phyloP scores from a whole-genome alignment of 1,284 basidiomycete genomes.

The Porodaedalea pini region DNA sequence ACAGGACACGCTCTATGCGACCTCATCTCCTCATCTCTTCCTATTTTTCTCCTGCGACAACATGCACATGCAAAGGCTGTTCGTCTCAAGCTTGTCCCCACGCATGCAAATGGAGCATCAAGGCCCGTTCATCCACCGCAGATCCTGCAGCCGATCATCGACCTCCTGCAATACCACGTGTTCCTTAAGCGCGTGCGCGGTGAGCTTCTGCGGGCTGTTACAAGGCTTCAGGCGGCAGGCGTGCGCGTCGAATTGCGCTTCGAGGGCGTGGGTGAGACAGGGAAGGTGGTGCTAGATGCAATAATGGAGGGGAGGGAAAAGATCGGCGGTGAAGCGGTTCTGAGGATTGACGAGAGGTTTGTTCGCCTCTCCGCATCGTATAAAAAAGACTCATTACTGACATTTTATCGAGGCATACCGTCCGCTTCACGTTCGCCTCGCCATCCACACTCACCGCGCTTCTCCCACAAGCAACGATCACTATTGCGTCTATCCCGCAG shows the following conservation, averaged over 20 bases:
- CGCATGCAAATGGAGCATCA: slow-evolving; percentile 20
- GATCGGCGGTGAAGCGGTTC: slow-evolving; percentile 63
- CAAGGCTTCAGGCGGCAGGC: slow-evolving; percentile 48
- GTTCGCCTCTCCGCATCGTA: slow-evolving; percentile 19
- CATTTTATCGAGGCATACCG: slow-evolving; percentile 49
- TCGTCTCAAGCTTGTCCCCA: slow-evolving; percentile 33
- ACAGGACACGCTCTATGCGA: slow-evolving; percentile 52
- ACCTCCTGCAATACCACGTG: slow-evolving; percentile 69
- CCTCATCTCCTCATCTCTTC: slow-evolving; percentile 62
- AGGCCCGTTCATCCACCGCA: slow-evolving; percentile 31
- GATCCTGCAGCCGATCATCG: slow-evolving; percentile 63
- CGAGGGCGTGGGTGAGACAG: slow-evolving; percentile 62
- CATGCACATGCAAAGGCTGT: slow-evolving; percentile 51
- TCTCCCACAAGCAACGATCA: slow-evolving; percentile 68
- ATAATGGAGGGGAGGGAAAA: slow-evolving; percentile 32
- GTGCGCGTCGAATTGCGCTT: slow-evolving; percentile 58
- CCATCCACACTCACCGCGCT: slow-evolving; percentile 70
- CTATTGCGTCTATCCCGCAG: slow-evolving; percentile 69
- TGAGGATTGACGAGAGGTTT: slow-evolving; percentile 65
- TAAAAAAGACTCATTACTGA: not conserved
- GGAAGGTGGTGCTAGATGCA: slow-evolving; percentile 50
- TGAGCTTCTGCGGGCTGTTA: slow-evolving; percentile 51
- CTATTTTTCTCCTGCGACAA: slow-evolving; percentile 59
- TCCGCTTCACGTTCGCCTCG: slow-evolving; percentile 68
- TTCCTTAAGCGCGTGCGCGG: slow-evolving; percentile 60